These are phyloP conservation scores for Phytophthora sansomeana DNA, from an alignment of 352 stramenopile genomes.

Conservation along the genomic window DNA sequence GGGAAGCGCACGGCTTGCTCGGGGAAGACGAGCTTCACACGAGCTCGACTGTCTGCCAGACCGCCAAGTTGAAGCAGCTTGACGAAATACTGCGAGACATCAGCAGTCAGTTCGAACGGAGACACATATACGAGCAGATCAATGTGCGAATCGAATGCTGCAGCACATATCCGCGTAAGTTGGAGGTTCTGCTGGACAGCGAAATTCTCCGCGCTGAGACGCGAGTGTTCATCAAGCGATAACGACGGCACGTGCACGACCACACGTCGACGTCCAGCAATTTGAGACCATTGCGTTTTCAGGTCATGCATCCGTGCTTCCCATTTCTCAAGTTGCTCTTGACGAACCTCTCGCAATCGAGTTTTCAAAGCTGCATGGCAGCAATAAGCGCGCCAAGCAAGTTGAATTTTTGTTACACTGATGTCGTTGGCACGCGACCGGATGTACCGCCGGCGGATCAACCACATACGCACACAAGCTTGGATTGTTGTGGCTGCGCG, in stretches of 20 bases:
- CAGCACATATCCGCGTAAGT: conserved; percentile 74
- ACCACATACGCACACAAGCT: conserved; percentile 72
- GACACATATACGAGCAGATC: conserved; percentile 91
- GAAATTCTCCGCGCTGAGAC: conserved; percentile 76
- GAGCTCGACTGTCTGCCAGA: conserved; percentile 56
- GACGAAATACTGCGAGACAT: conserved; percentile 84
- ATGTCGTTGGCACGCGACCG: conserved; percentile 47
- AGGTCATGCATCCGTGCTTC: conserved; percentile 56
- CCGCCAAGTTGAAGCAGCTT: conserved; percentile 88
- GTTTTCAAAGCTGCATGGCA: conserved; percentile 52
- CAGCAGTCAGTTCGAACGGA: conserved; percentile 78
- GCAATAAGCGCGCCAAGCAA: conserved; percentile 60
- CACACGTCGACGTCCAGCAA: conserved; percentile 59
- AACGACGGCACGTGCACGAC: conserved; percentile 88
- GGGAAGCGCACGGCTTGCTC: conserved; percentile 87
- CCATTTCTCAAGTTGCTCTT: conserved; percentile 51
- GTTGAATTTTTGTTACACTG: conserved; percentile 70
- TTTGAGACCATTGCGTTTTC: conserved; percentile 60
- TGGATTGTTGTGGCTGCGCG: conserved; percentile 79
- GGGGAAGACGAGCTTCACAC: conserved; percentile 86
- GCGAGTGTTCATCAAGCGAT: conserved; percentile 72
- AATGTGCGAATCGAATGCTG: conserved; percentile 74
- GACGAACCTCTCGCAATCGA: conserved; percentile 46
- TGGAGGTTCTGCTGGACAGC: conserved; percentile 85
- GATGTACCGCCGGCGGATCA: conserved; percentile 50